Conservation (phyloP, 441 rosid species). For the Cnidoscolus chayamansa region DNA sequence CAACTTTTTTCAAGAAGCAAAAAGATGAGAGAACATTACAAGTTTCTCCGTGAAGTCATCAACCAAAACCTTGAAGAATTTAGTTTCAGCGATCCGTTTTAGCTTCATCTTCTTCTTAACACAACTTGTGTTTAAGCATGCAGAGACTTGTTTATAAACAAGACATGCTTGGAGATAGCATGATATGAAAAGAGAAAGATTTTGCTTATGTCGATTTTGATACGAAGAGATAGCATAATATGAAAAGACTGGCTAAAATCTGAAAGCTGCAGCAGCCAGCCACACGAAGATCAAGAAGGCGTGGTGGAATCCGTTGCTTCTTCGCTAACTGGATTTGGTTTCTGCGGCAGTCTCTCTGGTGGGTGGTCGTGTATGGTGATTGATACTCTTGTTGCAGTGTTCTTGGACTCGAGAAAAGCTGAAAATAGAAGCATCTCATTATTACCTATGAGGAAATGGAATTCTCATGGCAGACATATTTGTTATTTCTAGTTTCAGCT, state of each 20-base stretch:
- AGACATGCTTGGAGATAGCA: neutral
- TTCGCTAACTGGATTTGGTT: too few relatives aligned
- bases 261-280: neutral
- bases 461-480: too few relatives aligned
- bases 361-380: too few relatives aligned
- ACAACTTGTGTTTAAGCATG: neutral
- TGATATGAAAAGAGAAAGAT: too few relatives aligned
- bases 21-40: neutral
- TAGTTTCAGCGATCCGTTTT: neutral
- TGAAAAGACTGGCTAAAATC: neutral
- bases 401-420: too few relatives aligned
- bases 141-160: neutral
- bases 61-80: conserved; percentile 17
- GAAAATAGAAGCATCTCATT: too few relatives aligned
- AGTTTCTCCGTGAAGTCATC: neutral
- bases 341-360: too few relatives aligned
- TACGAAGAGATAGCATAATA: neutral
- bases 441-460: too few relatives aligned
- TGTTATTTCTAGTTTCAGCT: too few relatives aligned
- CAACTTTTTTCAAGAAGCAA: neutral
- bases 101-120: neutral
- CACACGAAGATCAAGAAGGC: neutral
- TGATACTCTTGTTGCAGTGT: too few relatives aligned
- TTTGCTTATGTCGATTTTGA: neutral
- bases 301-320: too few relatives aligned